Base-by-base conservation (phyloP, 73 alveolate species). In the Symbiodinium natans region DNA sequence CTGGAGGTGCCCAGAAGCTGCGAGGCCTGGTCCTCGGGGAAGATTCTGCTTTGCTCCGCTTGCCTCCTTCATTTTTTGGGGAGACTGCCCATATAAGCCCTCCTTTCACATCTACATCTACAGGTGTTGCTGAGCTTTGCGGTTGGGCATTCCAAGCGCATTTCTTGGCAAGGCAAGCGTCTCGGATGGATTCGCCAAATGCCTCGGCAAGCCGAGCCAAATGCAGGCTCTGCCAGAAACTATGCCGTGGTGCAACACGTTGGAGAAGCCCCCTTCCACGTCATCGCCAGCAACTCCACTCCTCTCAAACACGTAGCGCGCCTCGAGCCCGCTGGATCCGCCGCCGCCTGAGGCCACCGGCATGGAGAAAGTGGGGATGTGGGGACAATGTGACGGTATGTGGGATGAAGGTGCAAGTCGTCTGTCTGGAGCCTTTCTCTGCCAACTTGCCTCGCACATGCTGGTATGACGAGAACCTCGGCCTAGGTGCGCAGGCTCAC, bases 11-110 rank as follows among this genome's bases (percentile, higher is more conserved):
- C 97, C 39, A 90, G 52, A 33, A 90, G 80, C 42, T 90, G 97
- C 1, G 97, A 90, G 2, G 97, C 97, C 80, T 90, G 97, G 48
- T 90, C 97, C 97, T 90, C 7, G 42, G 43, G 8, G 84, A 74
- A 29, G 34, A 59, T 19, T 25, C 17, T 48, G 63, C 63, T 48
- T 48, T 48, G 63, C 63, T 8, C 63, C 8, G 63, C 63, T 8
- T 48, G 23, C 63, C 63, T 17, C 8, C 23, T 8, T 48, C 63
- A 48, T n/a, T n/a, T n/a, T n/a, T n/a, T n/a, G n/a, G n/a, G n/a
- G n/a, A n/a, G n/a, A n/a, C n/a, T n/a, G n/a, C n/a, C n/a, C n/a
- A n/a, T n/a, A n/a, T n/a, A n/a, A n/a, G n/a, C n/a, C n/a, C n/a
- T n/a, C n/a, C n/a, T n/a, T n/a, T n/a, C n/a, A n/a, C n/a, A n/a